Evolutionary conservation across 163 green algal species (phyloP).

Genomic region (Prototheca cutis): DNA sequence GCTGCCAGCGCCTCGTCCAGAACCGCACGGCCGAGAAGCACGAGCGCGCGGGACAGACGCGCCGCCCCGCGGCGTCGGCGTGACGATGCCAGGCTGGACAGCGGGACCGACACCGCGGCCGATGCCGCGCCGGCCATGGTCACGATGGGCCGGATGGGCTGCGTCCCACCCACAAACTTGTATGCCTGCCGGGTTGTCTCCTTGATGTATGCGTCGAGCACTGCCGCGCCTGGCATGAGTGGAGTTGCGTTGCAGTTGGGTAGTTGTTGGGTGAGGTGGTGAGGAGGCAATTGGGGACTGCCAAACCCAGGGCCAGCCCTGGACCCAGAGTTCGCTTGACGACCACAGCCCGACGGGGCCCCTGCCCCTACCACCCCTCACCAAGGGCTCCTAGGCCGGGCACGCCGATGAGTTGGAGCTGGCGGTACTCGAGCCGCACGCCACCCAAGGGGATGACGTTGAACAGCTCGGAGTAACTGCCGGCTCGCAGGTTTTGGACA

Average conservation of each 20-base stretch:
- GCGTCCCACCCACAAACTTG: slow-evolving; percentile 2
- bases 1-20: background rate
- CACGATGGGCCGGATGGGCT: slow-evolving; percentile 1
- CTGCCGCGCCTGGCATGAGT: background rate
- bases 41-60: background rate
- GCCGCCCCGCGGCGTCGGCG: background rate
- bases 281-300: no score
- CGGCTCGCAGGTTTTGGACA: slow-evolving; percentile 38
- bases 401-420: slow-evolving; percentile 34
- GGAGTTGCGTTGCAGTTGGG: no score
- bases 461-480: slow-evolving; percentile 42
- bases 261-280: background rate
- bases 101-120: background rate
- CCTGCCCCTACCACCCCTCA: background rate
- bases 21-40: background rate
- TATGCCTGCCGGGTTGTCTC: background rate
- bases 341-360: no score
- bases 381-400: slow-evolving; percentile 35
- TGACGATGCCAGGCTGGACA: background rate
- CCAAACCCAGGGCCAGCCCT: background rate
- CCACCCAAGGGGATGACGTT: slow-evolving; percentile 56
- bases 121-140: background rate
- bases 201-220: background rate
- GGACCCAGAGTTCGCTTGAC: no score
- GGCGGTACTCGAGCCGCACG: slow-evolving; percentile 39